Evolutionary conservation across 169 alveolate genomes (phyloP).

Genomic region (Plasmodium sp.): DNA sequence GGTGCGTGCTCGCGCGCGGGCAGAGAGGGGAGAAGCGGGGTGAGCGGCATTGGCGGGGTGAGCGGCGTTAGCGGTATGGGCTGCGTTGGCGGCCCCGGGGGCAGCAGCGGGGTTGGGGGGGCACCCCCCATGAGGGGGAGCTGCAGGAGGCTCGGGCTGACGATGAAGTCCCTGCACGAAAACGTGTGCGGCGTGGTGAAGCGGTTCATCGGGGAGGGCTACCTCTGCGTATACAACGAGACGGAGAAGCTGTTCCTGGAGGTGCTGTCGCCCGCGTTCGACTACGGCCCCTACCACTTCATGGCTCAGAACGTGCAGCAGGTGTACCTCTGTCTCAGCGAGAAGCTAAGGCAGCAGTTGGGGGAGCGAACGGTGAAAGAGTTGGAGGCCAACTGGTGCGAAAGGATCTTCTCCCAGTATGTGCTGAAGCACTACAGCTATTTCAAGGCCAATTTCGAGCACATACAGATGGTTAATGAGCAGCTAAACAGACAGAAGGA

Average conservation of each 20-base stretch:
- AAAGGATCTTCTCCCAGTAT: background rate
- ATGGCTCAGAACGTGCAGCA: background rate
- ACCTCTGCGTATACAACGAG: slow-evolving; percentile 11
- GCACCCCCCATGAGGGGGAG: background rate
- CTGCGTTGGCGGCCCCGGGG: background rate
- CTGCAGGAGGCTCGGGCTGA: background rate
- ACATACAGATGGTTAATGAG: slow-evolving; percentile 15
- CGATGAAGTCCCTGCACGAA: slow-evolving; percentile 21
- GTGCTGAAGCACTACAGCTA: slow-evolving; percentile 2
- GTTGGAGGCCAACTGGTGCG: slow-evolving; percentile 30
- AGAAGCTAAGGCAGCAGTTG: slow-evolving; percentile 8
- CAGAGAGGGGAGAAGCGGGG: background rate
- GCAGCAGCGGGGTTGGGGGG: background rate
- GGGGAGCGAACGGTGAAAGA: background rate
- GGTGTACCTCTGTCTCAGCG: slow-evolving; percentile 28
- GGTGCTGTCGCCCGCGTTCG: slow-evolving; percentile 8
- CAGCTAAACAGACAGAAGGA: background rate
- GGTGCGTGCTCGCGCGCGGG: background rate
- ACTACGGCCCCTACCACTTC: slow-evolving; percentile 9
- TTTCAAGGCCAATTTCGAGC: slow-evolving; percentile 10
- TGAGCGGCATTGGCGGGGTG: background rate
- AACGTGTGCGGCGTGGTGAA: slow-evolving; percentile 34
- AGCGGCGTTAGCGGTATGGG: background rate
- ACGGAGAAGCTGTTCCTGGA: background rate
- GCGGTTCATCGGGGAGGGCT: slow-evolving; percentile 27